Evolutionary conservation across 441 rosid species (phyloP).

Genomic region (Gossypium davidsonii): DNA sequence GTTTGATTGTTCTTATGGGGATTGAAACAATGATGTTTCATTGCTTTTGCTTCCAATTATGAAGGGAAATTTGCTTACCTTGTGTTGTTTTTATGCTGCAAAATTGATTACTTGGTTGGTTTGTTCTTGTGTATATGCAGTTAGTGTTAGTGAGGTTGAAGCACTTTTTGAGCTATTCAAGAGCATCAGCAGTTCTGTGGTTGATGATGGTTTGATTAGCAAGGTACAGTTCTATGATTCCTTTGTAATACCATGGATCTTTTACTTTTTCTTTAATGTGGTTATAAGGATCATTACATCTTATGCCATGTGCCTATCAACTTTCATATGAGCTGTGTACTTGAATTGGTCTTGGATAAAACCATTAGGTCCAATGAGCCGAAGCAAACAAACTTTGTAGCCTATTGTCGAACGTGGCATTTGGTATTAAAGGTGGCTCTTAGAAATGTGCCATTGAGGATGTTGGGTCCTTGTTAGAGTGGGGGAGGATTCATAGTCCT

Average conservation of each 20-base stretch:
- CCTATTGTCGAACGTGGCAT: no score
- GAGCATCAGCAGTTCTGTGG: constrained; percentile 89
- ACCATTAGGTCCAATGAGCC: no score
- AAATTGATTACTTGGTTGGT: neutral
- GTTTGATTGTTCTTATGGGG: neutral
- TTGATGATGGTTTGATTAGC: constrained; percentile 91
- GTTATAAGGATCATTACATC: neutral
- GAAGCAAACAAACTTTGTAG: no score
- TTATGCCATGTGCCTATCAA: neutral
- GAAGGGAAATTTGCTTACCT: no score
- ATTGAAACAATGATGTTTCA: neutral
- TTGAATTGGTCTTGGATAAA: no score
- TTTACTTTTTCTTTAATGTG: constrained; percentile 8
- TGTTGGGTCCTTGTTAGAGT: no score
- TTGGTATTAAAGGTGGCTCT: no score
- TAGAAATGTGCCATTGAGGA: no score
- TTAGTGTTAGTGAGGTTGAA: constrained; percentile 97
- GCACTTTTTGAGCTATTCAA: constrained; percentile 89
- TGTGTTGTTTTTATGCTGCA: no score
- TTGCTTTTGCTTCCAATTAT: neutral
- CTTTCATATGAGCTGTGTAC: no score
- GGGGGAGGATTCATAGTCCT: no score
- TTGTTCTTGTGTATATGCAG: constrained; percentile 34
- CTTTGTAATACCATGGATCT: neutral
- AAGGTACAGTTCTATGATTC: constrained; percentile 45